Conservation (phyloP, 179 eudicot species). For the Gypsophila paniculata region DNA sequence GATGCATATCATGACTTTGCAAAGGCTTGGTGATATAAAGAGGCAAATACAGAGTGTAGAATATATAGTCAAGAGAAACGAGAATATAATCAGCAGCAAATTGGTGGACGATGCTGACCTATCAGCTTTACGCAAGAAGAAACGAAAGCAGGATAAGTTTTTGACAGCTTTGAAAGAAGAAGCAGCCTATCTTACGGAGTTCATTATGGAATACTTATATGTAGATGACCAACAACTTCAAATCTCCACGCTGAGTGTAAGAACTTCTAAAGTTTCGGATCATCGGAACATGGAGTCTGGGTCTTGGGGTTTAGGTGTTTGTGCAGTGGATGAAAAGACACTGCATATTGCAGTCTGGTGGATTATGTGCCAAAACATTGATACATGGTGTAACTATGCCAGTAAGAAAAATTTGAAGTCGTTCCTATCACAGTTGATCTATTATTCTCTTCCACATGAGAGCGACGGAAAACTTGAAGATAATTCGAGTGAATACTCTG, state of each 20-base stretch:
- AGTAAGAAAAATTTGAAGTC: constrained; percentile 54
- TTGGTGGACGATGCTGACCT: constrained; percentile 35
- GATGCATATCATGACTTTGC: constrained; percentile 63
- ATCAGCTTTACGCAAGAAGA: constrained; percentile 30
- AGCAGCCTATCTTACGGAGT: constrained; percentile 57
- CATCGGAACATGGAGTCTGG: constrained; percentile 20
- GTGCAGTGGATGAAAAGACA: constrained; percentile 53
- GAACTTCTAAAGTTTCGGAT: constrained; percentile 17
- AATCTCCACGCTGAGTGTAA: constrained; percentile 23
- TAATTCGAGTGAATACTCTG: constrained; percentile 18
- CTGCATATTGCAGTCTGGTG: constrained; percentile 69
- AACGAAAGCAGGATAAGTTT: constrained; percentile 35
- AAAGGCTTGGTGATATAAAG: constrained; percentile 86
- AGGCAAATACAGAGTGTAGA: constrained; percentile 58
- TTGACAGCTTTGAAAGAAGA: constrained; percentile 53
- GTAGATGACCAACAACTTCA: constrained; percentile 29
- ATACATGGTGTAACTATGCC: constrained; percentile 75
- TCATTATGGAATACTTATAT: constrained; percentile 43
- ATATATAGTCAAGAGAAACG: constrained; percentile 45
- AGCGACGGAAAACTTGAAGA: constrained; percentile 26
- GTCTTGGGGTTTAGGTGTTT: constrained; percentile 52
- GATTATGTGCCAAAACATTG: constrained; percentile 64
- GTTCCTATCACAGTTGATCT: constrained; percentile 55
- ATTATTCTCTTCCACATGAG: constrained; percentile 36
- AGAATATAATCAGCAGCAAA: constrained; percentile 25